Percentiles rank a stretch among this genome's conserved stretches.
Conservation (phyloP, 2,329 filamentous ascomycete species). For the Fonsecaea multimorphosa region DNA sequence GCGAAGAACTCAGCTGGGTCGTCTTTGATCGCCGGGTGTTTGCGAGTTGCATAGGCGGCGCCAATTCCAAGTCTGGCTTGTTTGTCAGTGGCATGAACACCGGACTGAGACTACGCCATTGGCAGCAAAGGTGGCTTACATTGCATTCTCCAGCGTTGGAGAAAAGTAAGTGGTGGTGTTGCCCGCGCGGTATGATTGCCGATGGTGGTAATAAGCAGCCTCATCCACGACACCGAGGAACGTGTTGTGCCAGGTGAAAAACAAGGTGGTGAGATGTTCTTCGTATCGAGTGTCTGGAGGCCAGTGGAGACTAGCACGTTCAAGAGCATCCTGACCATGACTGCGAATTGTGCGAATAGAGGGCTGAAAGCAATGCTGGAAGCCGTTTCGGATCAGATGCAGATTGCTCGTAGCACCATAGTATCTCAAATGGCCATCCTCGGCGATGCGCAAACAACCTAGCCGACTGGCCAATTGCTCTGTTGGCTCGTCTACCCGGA, state of each 20-base stretch:
- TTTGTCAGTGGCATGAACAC: background rate
- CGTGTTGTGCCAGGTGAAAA: slow-evolving; percentile 58
- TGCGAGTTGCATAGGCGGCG: slow-evolving; percentile 3
- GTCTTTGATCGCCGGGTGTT: background rate
- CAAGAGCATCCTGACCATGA: slow-evolving; percentile 50
- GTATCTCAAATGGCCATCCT: slow-evolving; percentile 54
- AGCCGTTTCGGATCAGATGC: slow-evolving; percentile 50
- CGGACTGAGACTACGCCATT: background rate
- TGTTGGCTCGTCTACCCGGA: slow-evolving; percentile 46
- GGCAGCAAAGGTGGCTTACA: slow-evolving; percentile 38
- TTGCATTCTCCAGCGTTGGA: slow-evolving; percentile 50
- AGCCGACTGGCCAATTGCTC: slow-evolving; percentile 53
- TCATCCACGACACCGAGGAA: slow-evolving; percentile 54
- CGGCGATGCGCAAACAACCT: slow-evolving; percentile 52
- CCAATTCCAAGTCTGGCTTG: slow-evolving; percentile 9
- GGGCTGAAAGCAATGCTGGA: slow-evolving; percentile 43
- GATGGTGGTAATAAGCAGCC: slow-evolving; percentile 45
- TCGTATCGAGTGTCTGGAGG: slow-evolving; percentile 51
- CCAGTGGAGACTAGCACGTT: slow-evolving; percentile 51
- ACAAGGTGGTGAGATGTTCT: slow-evolving; percentile 53
- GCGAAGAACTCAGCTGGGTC: slow-evolving; percentile 32
- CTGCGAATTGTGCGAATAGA: slow-evolving; percentile 28
- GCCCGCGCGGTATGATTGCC: slow-evolving; percentile 35
- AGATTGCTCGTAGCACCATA: slow-evolving; percentile 55
- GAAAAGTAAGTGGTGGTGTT: slow-evolving; percentile 48